Conservation (phyloP, 495 filamentous ascomycete genomes). For the Penicillium egyptiacum region DNA sequence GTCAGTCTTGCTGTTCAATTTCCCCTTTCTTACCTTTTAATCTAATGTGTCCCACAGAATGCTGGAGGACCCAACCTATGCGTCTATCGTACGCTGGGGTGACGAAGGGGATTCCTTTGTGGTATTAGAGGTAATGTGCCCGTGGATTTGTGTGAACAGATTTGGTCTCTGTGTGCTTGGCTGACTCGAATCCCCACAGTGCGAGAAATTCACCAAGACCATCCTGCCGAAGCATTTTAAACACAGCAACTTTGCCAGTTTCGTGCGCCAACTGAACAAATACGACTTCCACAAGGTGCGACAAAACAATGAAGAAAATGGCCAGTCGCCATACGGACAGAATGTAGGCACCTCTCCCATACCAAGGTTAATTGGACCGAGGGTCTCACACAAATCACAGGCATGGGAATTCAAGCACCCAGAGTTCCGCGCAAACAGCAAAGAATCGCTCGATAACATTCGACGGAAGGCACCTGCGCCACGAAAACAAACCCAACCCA, state of each 20-base stretch:
- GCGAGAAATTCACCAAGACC: conserved; percentile 96
- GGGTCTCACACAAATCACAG: conserved; percentile 40
- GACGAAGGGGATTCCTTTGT: conserved; percentile 95
- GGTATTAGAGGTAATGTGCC: conserved; percentile 77
- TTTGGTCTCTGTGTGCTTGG: conserved; percentile 4
- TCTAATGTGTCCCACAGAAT: conserved; percentile 59
- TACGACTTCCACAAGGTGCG: conserved; percentile 99
- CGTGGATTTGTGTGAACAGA: conserved; percentile 6
- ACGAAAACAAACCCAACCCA: conserved; percentile 64
- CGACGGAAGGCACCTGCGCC: conserved; percentile 92
- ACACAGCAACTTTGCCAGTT: conserved; percentile 99
- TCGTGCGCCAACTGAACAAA: conserved; percentile 98
- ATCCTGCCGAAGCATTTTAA: conserved; percentile 99
- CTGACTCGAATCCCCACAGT: conserved; percentile 52
- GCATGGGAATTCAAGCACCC: conserved; percentile 99
- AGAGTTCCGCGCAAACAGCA: conserved; percentile 92
- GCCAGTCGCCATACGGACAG: conserved; percentile 85
- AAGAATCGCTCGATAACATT: conserved; percentile 96
- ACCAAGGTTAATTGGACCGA: background rate
- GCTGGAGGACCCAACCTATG: conserved; percentile 93
- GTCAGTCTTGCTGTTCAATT: conserved; percentile 52
- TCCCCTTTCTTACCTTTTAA: background rate
- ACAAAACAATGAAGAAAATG: conserved; percentile 91
- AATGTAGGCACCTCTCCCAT: conserved; percentile 59
- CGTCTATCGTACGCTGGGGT: conserved; percentile 92